These are phyloP conservation scores for Candida vaughaniae DNA, from an alignment of 805 yeast genomes.

Conservation along the genomic window DNA sequence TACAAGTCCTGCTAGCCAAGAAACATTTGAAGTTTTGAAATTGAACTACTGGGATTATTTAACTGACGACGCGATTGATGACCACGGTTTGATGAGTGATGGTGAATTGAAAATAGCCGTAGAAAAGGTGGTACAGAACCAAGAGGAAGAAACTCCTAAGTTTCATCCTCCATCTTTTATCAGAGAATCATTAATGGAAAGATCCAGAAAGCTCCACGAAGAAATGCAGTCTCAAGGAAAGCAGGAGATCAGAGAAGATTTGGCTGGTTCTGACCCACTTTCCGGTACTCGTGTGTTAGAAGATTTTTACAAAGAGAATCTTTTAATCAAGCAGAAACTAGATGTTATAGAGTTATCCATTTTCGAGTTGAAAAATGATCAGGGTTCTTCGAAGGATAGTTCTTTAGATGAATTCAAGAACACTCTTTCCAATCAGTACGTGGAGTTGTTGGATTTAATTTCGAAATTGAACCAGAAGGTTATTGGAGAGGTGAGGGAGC, in stretches of 20 bases:
- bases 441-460: constrained; percentile 30
- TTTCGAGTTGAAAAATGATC: not conserved
- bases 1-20: constrained; percentile 33
- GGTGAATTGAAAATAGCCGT: constrained; percentile 40
- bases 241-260: not conserved
- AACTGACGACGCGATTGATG: constrained; percentile 55
- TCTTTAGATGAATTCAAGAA: constrained; percentile 25
- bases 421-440: constrained; percentile 28
- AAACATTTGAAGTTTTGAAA: constrained; percentile 64
- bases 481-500: constrained; percentile 42
- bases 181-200: constrained; percentile 41
- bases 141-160: not conserved
- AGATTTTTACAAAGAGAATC: not conserved
- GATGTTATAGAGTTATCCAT: not conserved
- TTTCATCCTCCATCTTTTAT: constrained; percentile 18
- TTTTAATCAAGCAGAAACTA: not conserved
- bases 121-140: constrained; percentile 1
- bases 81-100: constrained; percentile 50
- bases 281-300: no score
- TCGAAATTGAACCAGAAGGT: constrained; percentile 34
- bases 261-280: not conserved
- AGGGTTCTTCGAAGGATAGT: not conserved
- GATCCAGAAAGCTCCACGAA: constrained; percentile 23
- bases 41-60: constrained; percentile 55
- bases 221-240: constrained; percentile 3